Base-by-base conservation (phyloP, 345 rosid genomes). In the Zanthoxylum bungeanum region DNA sequence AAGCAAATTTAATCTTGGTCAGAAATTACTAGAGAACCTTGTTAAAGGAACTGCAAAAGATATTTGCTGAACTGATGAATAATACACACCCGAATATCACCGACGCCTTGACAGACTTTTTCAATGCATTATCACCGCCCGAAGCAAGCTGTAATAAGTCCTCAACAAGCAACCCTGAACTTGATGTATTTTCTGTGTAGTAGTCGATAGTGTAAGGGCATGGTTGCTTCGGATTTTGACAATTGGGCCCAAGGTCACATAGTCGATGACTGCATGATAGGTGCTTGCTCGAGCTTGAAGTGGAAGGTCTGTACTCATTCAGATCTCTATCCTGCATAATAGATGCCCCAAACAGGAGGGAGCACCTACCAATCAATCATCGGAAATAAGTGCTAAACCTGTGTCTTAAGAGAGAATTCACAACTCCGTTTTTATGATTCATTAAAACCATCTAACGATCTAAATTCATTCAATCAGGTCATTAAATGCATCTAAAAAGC, bases 331-430 rank as follows among this genome's bases (percentile, higher is more conserved):
- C 96, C 98, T 91, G 97, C 96, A 91, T 82, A 91, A 91, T 82
- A 93, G 84, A 85, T 89, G 93, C 92, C 86, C 98, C 92, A 91
- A 82, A 91, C 75, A 91, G 73, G 84, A 86, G 79, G 93, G 91
- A 88, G 93, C 97, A 93, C 92, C 97, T 91, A 95, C 93, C 95
- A 93, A 93, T 93, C 98, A 91, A 93, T 91, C 88, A 84, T 84
- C 51, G 83, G 86, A 87, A 85, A 87, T 84, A 93, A 93, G 96
- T 79, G 91, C 87, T 89, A 89, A 90, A 93, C 80, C 74, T 68
- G 85, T 69, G 60, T 71, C 76, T 77, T 71, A 69, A 40, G 73
- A 72, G 40, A 69, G 62, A 63, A 60, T 57, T 39, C 60, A 66
- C 44, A 19, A 63, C 14, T 76, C 67, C 80, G 46, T 33, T 52